Conservation (phyloP, 345 rosid genomes). For the Murraya koenigii region DNA sequence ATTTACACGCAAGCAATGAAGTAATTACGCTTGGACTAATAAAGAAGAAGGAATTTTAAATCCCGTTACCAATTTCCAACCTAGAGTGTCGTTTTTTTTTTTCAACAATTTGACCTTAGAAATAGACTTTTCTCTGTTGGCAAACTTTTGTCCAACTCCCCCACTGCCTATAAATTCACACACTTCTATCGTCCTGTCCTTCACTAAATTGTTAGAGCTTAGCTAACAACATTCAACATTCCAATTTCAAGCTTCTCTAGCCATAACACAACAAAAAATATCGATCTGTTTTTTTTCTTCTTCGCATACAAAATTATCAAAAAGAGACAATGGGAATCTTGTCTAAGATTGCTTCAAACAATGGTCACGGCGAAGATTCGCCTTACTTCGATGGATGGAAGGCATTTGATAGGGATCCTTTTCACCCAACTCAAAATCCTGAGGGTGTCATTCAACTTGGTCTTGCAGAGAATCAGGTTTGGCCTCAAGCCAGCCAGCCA, state of each 20-base stretch:
- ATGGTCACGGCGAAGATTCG: slow-evolving; percentile 69
- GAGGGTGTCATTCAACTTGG: slow-evolving; percentile 88
- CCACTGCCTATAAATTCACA: slow-evolving; percentile 13
- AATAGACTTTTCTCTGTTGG: background rate
- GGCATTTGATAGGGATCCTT: slow-evolving; percentile 70
- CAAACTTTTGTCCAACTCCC: background rate
- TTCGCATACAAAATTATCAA: background rate
- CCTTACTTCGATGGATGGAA: slow-evolving; percentile 89
- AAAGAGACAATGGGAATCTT: slow-evolving; percentile 21
- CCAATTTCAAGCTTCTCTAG: background rate
- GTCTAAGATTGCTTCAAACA: slow-evolving; percentile 58
- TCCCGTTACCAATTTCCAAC: background rate
- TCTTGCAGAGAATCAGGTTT: slow-evolving; percentile 83
- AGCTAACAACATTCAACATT: too few species aligned
- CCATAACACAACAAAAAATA: background rate
- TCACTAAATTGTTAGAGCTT: too few species aligned
- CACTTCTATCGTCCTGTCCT: background rate
- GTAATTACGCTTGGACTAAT: slow-evolving; percentile 6
- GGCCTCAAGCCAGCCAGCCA: background rate
- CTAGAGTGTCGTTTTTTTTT: background rate
- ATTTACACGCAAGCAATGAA: slow-evolving; percentile 7
- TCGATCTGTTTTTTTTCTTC: background rate
- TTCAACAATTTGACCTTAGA: background rate
- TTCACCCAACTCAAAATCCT: slow-evolving; percentile 50
- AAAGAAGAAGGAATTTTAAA: background rate